phyloP scores from a whole-genome alignment of 179 eudicot genomes.

The Vitellaria paradoxa region DNA sequence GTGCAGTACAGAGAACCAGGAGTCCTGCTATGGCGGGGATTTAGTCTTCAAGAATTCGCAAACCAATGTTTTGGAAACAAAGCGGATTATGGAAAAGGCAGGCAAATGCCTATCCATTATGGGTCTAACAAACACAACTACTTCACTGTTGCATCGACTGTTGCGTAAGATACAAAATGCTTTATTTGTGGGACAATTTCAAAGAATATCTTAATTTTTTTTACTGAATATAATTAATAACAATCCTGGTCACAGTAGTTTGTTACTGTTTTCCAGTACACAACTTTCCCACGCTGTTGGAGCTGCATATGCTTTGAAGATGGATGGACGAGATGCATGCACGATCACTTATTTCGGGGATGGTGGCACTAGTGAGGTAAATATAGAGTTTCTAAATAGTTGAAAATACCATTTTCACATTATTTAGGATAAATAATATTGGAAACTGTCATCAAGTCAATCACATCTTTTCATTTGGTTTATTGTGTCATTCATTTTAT shows the following conservation, averaged over 20 bases:
- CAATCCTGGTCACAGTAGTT: not conserved
- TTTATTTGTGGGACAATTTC: not conserved
- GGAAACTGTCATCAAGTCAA: not conserved
- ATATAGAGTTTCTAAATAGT: not conserved
- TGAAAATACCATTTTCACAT: not conserved
- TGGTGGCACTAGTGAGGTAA: conserved; percentile 74
- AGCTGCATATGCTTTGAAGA: conserved; percentile 48
- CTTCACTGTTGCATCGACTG: conserved; percentile 73
- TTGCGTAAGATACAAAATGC: conserved; percentile 57
- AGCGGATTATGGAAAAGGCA: conserved; percentile 75
- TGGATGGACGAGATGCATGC: conserved; percentile 62
- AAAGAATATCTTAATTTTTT: not conserved
- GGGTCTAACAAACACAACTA: conserved; percentile 81
- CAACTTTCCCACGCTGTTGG: conserved; percentile 61
- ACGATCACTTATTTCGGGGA: conserved; percentile 68
- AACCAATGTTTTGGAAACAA: conserved; percentile 77
- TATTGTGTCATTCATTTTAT: too few species aligned
- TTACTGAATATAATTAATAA: not conserved
- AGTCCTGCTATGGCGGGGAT: conserved; percentile 87
- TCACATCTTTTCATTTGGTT: not conserved
- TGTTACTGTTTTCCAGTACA: conserved; percentile 19
- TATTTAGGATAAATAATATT: not conserved
- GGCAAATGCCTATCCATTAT: conserved; percentile 95
- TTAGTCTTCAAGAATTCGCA: conserved; percentile 82
- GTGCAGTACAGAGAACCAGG: conserved; percentile 95